Base-by-base conservation (phyloP, 106 monocot species). In the Dendrobium officinale region DNA sequence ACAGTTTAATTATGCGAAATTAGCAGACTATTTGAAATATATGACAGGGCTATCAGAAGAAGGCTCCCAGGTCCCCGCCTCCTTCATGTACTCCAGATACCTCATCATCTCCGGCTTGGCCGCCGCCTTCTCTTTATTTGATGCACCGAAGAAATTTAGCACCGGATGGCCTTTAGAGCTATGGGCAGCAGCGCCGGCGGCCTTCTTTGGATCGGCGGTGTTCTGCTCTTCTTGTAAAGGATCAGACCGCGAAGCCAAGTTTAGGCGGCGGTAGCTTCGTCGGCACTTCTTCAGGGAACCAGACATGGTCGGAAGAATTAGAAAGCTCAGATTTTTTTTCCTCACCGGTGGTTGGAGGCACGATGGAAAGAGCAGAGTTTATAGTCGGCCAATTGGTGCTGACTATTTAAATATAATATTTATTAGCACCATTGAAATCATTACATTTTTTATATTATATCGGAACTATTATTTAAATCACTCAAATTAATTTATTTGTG, bases 61-160 rank as follows among this genome's bases (percentile, higher is more conserved):
- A 9, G 73, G 31, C 9, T 73, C 81, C 89, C 89, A 89, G 16
- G 81, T 84, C 6, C 89, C 86, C 1, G 89, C 89, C 73, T 89
- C 89, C 72, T 77, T 86, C 48, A 79, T 75, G 81, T 89, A 89
- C 79, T 86, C 84, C 79, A 89, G 73, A 58, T 89, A 89, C 81
- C 89, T 81, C 81, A 89, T 76, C 72, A 89, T 84, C 79, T 86
- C 89, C 31, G 89, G 89, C 78, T 79, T 79, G 45, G 77, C 64
- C 22, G 41, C 68, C 5, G 84, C 84, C 83, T 84, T 89, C 77
- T 86, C 59, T 61, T 37, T 79, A 54, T 66, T 79, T 54, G 31
- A 41, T 20, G 79, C 61, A 42, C 64, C 61, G n/a, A 79, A 42
- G 11, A 61, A 56, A 19, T 20, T 61, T 3, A 79, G 64, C 37